Percentiles rank a stretch among this genome's conserved stretches.
Evolutionary conservation across 371 early-diverging fungal species (phyloP).

Genomic region (Circinella minor): DNA sequence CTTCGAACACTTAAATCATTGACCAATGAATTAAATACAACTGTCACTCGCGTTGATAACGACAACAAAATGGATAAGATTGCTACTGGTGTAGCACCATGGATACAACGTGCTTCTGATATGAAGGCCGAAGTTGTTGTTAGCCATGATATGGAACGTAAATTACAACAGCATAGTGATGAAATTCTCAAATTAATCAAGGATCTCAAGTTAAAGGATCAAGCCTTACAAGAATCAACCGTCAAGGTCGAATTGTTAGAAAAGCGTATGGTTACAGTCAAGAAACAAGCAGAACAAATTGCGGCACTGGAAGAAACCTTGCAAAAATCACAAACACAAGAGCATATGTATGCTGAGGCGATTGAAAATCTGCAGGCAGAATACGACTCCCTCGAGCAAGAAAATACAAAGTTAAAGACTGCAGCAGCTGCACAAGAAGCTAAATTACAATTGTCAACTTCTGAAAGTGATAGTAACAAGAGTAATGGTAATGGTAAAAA

Average conservation of each 20-base stretch:
- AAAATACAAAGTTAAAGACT: constrained; percentile 66
- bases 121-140: constrained; percentile 79
- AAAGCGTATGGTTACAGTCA: constrained; percentile 70
- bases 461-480: constrained; percentile 23
- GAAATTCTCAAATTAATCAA: constrained; percentile 79
- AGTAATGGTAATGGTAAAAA: background rate
- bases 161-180: constrained; percentile 74
- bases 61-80: constrained; percentile 56
- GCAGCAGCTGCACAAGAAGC: constrained; percentile 45
- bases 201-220: constrained; percentile 78
- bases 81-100: constrained; percentile 67
- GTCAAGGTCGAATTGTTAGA: constrained; percentile 83
- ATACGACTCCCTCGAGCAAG: constrained; percentile 65
- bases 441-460: constrained; percentile 40
- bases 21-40: constrained; percentile 47
- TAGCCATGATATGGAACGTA: constrained; percentile 79
- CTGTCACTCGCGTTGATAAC: constrained; percentile 47
- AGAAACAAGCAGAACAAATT: constrained; percentile 72
- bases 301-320: constrained; percentile 64
- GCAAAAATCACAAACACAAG: constrained; percentile 63
- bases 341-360: constrained; percentile 73
- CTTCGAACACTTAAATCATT: constrained; percentile 56
- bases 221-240: constrained; percentile 74
- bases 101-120: constrained; percentile 79
- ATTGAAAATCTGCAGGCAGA: constrained; percentile 78